phyloP scores from a whole-genome alignment of 2,329 filamentous ascomycete species.

The Aspergillus sp. region DNA sequence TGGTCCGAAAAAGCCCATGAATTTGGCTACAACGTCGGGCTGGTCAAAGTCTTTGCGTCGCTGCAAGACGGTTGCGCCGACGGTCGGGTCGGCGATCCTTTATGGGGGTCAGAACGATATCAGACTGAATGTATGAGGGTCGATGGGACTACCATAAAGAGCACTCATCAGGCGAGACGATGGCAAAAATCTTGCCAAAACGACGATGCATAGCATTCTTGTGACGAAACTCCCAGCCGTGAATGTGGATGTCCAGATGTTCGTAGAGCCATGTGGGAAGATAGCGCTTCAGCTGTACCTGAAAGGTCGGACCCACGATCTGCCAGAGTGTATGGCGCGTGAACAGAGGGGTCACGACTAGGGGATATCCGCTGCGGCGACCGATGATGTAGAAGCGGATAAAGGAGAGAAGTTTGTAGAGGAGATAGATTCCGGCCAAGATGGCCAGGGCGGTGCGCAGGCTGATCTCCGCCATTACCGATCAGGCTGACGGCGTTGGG shows the following conservation, averaged over 20 bases:
- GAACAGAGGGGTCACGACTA: slow-evolving; percentile 25
- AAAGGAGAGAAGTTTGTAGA: slow-evolving; percentile 5
- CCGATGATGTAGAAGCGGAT: slow-evolving; percentile 22
- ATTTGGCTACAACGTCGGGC: slow-evolving; percentile 23
- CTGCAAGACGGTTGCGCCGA: slow-evolving; percentile 33
- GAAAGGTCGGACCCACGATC: slow-evolving; percentile 27
- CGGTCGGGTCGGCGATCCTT: slow-evolving; percentile 29
- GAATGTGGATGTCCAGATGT: slow-evolving; percentile 27
- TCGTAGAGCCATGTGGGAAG: slow-evolving; percentile 29
- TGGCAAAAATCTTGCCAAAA: slow-evolving; percentile 31
- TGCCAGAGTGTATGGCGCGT: slow-evolving; percentile 29
- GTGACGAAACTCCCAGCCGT: slow-evolving; percentile 39
- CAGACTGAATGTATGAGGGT: no score
- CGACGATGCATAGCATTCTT: slow-evolving; percentile 29
- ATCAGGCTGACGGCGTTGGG: background rate
- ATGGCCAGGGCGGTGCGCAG: background rate
- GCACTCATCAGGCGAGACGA: slow-evolving; percentile 29
- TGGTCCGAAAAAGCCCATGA: slow-evolving; percentile 38
- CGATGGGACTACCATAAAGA: slow-evolving; percentile 5
- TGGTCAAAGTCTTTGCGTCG: slow-evolving; percentile 40
- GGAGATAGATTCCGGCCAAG: background rate
- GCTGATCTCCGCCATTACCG: background rate
- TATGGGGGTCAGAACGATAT: background rate
- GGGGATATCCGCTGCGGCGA: slow-evolving; percentile 28
- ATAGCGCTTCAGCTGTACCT: slow-evolving; percentile 23